These are phyloP conservation scores for Bremia lactucae DNA, from an alignment of 352 stramenopile genomes.

Conservation along the genomic window DNA sequence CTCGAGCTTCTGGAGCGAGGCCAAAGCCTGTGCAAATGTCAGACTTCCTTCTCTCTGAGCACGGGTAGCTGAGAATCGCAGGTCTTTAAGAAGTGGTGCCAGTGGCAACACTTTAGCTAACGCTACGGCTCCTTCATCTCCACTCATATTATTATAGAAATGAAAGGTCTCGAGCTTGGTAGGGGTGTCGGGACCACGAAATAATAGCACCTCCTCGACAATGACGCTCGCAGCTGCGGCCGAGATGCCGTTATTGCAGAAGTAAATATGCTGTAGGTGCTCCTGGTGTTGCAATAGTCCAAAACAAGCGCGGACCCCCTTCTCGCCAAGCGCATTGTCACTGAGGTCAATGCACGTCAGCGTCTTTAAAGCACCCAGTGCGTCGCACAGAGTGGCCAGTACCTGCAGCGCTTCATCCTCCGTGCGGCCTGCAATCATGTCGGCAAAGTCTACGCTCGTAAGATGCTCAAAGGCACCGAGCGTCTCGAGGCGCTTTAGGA, in stretches of 20 bases:
- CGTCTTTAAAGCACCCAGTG: slow-evolving; percentile 58
- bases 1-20: slow-evolving; percentile 55
- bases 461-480: slow-evolving; percentile 45
- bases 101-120: slow-evolving; percentile 79
- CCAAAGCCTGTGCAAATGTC: slow-evolving; percentile 76
- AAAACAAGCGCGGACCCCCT: slow-evolving; percentile 87
- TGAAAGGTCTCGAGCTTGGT: slow-evolving; percentile 89
- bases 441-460: slow-evolving; percentile 74
- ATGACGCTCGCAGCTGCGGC: slow-evolving; percentile 80
- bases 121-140: slow-evolving; percentile 84
- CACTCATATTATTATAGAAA: slow-evolving; percentile 98
- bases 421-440: slow-evolving; percentile 78
- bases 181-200: slow-evolving; percentile 43
- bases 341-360: slow-evolving; percentile 82
- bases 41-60: slow-evolving; percentile 79
- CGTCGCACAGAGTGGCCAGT: slow-evolving; percentile 66
- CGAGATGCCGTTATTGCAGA: slow-evolving; percentile 94
- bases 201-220: slow-evolving; percentile 81
- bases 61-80: slow-evolving; percentile 91
- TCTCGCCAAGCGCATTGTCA: slow-evolving; percentile 93
- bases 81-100: slow-evolving; percentile 77
- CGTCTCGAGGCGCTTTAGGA: slow-evolving; percentile 42
- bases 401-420: slow-evolving; percentile 80
- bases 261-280: slow-evolving; percentile 79
- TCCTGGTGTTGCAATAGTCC: slow-evolving; percentile 70